Evolutionary conservation across 106 monocot species (phyloP).

Genomic region (Ottelia alismoides): DNA sequence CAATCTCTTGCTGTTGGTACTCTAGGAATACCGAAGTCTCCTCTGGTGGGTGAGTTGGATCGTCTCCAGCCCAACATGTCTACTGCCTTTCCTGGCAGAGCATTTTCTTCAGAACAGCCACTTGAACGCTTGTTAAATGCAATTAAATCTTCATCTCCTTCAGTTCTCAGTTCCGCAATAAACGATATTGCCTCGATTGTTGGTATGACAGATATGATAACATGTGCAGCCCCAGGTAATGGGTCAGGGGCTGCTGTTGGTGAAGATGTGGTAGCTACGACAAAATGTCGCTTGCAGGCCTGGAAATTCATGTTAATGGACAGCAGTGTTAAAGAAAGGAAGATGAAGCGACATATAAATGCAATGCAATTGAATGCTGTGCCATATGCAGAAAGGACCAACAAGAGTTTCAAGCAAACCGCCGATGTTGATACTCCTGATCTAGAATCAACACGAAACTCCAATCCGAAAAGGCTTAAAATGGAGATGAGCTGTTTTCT

Average conservation of each 20-base stretch:
- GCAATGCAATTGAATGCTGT: no score
- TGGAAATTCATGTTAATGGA: conserved; percentile 63
- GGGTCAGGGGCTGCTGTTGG: no score
- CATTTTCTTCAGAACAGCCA: conserved; percentile 44
- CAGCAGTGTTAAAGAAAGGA: no score
- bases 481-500: no score
- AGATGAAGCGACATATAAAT: no score
- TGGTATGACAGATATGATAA: conserved; percentile 20
- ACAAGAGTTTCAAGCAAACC: no score
- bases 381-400: no score
- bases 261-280: conserved; percentile 29
- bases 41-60: conserved; percentile 75
- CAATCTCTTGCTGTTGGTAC: conserved; percentile 18
- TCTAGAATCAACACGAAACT: no score
- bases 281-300: conserved; percentile 39
- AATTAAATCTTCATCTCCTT: conserved; percentile 32
- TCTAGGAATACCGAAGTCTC: conserved; percentile 91
- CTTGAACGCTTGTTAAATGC: conserved; percentile 64
- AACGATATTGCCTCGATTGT: conserved; percentile 27
- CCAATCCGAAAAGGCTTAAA: no score
- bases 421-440: no score
- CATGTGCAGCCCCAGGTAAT: no score
- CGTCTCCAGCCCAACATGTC: conserved; percentile 31
- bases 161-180: conserved; percentile 27
- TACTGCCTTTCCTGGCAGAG: conserved; percentile 16